Evolutionary conservation across 1,284 basidiomycete species (phyloP), one percentile per base, ranked within the genome.

Genomic region (Moesziomyces sp.): DNA sequence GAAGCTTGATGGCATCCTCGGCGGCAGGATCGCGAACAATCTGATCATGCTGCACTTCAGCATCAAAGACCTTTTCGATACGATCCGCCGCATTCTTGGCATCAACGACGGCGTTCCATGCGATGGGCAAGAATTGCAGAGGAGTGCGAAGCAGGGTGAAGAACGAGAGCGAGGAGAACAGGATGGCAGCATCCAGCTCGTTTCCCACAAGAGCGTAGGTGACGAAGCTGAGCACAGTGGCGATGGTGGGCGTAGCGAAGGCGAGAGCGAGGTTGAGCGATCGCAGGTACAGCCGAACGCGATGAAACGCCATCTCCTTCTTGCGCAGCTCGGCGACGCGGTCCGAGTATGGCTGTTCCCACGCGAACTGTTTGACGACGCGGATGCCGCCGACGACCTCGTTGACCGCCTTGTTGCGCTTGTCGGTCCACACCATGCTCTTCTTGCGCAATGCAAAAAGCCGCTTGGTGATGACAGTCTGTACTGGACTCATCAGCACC

Each of bases 91-190:
- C 58, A 19, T 63, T 58, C 35, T 60, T 83, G 1, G 93, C 93
- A 73, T 95, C 94, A 6, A 91, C 89, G 49, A 91, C 90, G 14
- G 92, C 85, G 63, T 90, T 90, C 51, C 94, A 87, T 0, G 92
- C 88, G 79, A 93, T 86, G 5, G 93, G 92, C 90, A 84, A 78
- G 77, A 52, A 66, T 56, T 66, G 85, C 82, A 80, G 85, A 5
- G 76, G 77, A 48, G 83, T 84, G 14, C 79, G 75, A 51, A 84
- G 63, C 10, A 74, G 54, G 0, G 73, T 73, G 87, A 93, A 92
- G 63, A 91, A 87, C 66, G 91, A 89, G 14, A 94, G 84, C 13
- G 89, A 89, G 18, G 88, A 88, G 84, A 93, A 93, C 66, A 93
- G 90, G 74, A 88, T 87, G 3, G 90, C 90, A 8, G 91, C 86